Conservation (phyloP, 208 protist genomes). For the Trypanosoma cruzi region DNA sequence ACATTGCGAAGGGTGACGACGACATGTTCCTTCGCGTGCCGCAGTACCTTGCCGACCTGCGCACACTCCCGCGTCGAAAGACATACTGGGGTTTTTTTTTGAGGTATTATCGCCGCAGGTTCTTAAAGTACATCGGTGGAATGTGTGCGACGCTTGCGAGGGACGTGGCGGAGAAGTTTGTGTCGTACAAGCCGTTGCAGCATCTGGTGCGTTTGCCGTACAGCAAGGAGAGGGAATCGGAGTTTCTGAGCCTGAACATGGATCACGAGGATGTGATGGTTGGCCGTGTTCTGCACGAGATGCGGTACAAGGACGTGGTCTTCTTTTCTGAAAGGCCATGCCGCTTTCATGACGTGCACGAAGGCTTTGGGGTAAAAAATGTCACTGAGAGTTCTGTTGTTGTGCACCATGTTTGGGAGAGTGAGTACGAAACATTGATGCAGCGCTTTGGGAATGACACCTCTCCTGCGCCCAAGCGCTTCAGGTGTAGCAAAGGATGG, state of each 20-base stretch:
- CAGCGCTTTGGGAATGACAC: slow-evolving; percentile 3
- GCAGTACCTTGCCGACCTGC: slow-evolving; percentile 49
- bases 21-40: slow-evolving; percentile 57
- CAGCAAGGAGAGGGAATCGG: background rate
- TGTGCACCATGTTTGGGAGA: slow-evolving; percentile 18
- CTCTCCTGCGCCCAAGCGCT: background rate
- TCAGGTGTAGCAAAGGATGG: background rate
- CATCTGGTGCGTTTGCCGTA: slow-evolving; percentile 4
- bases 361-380: background rate
- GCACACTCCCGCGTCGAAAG: slow-evolving; percentile 13
- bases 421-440: slow-evolving; percentile 15
- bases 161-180: slow-evolving; percentile 3
- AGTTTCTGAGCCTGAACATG: slow-evolving; percentile 8
- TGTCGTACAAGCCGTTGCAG: slow-evolving; percentile 5
- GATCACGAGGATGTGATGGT: slow-evolving; percentile 27
- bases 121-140: background rate
- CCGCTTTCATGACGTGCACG: slow-evolving; percentile 26
- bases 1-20: slow-evolving; percentile 59
- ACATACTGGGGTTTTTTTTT: slow-evolving; percentile 11
- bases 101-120: background rate
- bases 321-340: slow-evolving; percentile 1
- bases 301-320: background rate
- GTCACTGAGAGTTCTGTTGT: slow-evolving; percentile 10
- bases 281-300: slow-evolving; percentile 1
- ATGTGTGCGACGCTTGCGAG: background rate